Percentiles rank a stretch among this genome's conserved stretches.
Conservation (phyloP, 1,139 yeast species). For the Magnusiomyces magnusii region DNA sequence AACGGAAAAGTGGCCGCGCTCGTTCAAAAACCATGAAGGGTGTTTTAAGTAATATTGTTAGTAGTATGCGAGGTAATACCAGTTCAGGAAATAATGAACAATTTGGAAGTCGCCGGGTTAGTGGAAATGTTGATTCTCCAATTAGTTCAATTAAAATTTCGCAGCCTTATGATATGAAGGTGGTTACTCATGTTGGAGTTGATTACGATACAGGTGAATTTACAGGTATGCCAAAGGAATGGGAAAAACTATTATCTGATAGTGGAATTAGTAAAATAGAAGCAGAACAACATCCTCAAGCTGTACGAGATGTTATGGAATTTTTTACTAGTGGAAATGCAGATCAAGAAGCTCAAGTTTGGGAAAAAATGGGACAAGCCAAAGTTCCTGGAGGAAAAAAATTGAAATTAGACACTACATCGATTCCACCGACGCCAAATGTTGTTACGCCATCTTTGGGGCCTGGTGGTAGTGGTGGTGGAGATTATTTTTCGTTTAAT, state of each 20-base stretch:
- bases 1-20: slow-evolving; percentile 25
- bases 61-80: slow-evolving; percentile 35
- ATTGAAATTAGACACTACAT: slow-evolving; percentile 11
- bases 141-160: slow-evolving; percentile 54
- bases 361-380: slow-evolving; percentile 58
- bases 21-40: slow-evolving; percentile 40
- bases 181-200: slow-evolving; percentile 88
- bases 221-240: slow-evolving; percentile 85
- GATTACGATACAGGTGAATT: slow-evolving; percentile 77
- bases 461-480: neutral
- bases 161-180: slow-evolving; percentile 84
- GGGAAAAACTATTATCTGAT: slow-evolving; percentile 77
- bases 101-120: slow-evolving; percentile 12
- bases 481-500: neutral
- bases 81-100: slow-evolving; percentile 11
- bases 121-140: slow-evolving; percentile 3
- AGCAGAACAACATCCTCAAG: slow-evolving; percentile 88
- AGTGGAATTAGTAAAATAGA: slow-evolving; percentile 82
- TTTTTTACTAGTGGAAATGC: slow-evolving; percentile 63
- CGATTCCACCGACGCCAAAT: slow-evolving; percentile 18
- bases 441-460: neutral
- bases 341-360: slow-evolving; percentile 59
- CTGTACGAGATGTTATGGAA: slow-evolving; percentile 87
- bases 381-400: slow-evolving; percentile 23
- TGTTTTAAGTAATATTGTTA: slow-evolving; percentile 38